Base-by-base conservation (phyloP, 106 monocot species). In the Dioscorea dumetorum region DNA sequence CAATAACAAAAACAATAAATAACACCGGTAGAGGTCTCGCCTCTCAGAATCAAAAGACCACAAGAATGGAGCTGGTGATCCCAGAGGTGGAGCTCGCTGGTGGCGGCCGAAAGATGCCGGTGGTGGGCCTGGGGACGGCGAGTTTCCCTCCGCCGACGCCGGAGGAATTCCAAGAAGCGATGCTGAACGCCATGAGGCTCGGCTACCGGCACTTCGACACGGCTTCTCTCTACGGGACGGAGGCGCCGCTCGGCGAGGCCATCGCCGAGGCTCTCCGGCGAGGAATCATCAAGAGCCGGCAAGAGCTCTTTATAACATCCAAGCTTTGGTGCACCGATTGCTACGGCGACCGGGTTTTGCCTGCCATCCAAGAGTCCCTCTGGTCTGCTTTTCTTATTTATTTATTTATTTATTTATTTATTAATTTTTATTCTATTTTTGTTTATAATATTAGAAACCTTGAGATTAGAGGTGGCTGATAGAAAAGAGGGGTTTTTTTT, bases 111-210 rank as follows among this genome's bases (percentile, higher is more conserved):
- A 19, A 8, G 54, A 54, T 54, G 54, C 80, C 80, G 62, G 58
- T 71, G 31, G 18, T 84, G 11, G 84, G 73, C 11, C 3, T 77
- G 48, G 84, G 84, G 5, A 80, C 84, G 19, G 54, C 31, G 15
- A 0, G 18, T 16, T 24, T 57, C 50, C 32, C 23, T 16, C 15
- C 24, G 19, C 0, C n/a, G 17, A 16, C 51, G 16, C 14, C 49
- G 17, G 68, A 56, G 57, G 32, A 0, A 4, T 18, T 57, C 17
- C 52, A 8, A 32, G 14, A 5, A 4, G 70, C 22, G 19, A 23
- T 60, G 12, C 48, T 70, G 1, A 14, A 58, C 5, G 70, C 59
- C 48, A 24, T 70, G 11, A 58, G 6, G 4, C 20, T 23, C 10
- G 70, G 70, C 2, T 70, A 60, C 60, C 56, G 70, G 7, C 70